Evolutionary conservation across 1,139 yeast genomes (phyloP).

Genomic region (Hyphopichia pseudoburtonii): DNA sequence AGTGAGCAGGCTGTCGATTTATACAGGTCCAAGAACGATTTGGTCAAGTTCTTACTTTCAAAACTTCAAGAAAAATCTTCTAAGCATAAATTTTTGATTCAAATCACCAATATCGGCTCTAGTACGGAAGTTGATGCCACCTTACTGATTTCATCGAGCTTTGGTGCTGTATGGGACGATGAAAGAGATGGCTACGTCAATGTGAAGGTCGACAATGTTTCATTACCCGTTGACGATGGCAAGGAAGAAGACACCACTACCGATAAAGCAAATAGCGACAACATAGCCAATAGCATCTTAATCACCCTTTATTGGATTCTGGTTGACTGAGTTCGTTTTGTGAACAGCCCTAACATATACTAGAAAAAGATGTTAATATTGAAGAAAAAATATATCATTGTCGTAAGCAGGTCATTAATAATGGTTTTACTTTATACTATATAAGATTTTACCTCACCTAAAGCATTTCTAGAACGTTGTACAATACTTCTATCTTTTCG

Average conservation of each 20-base stretch:
- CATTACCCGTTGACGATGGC: constrained; percentile 2
- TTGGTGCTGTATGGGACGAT: constrained; percentile 43
- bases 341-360: background rate
- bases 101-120: constrained; percentile 21
- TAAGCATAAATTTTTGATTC: constrained; percentile 36
- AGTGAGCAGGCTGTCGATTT: constrained; percentile 1
- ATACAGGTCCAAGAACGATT: constrained; percentile 5
- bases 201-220: constrained; percentile 13
- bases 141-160: constrained; percentile 15
- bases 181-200: constrained; percentile 38
- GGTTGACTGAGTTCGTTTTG: constrained; percentile 18
- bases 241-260: constrained; percentile 1
- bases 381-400: no score
- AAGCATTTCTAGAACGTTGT: constrained; percentile 23
- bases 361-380: background rate
- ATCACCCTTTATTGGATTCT: constrained; percentile 22
- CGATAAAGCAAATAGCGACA: no score
- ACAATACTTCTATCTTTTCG: constrained; percentile 26
- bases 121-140: constrained; percentile 14
- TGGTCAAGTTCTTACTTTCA: constrained; percentile 16
- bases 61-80: constrained; percentile 31
- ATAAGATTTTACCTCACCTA: no score
- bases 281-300: constrained; percentile 7
- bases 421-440: no score
- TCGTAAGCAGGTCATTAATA: no score